phyloP scores from a whole-genome alignment of 2,329 filamentous ascomycete genomes.

The Penicillium sp. region DNA sequence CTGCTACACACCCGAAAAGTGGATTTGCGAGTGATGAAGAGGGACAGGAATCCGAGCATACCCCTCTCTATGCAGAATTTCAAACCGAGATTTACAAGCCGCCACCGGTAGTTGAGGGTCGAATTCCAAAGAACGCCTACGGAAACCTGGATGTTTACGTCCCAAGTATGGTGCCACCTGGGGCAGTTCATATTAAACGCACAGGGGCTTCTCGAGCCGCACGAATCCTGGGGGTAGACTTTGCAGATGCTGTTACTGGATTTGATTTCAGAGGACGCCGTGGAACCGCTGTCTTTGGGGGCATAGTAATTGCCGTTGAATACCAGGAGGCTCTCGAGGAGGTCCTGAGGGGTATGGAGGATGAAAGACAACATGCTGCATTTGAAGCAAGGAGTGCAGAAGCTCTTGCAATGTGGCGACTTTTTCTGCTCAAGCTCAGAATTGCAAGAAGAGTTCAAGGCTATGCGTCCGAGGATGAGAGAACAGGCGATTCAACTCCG shows the following conservation, averaged over 20 bases:
- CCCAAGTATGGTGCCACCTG: slow-evolving; percentile 62
- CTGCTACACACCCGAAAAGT: slow-evolving; percentile 45
- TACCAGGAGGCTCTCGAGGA: slow-evolving; percentile 69
- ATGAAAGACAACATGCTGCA: slow-evolving; percentile 64
- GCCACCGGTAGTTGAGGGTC: slow-evolving; percentile 71
- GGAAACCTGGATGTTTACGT: slow-evolving; percentile 65
- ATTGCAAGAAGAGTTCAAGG: slow-evolving; percentile 72
- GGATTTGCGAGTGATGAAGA: slow-evolving; percentile 36
- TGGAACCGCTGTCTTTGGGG: slow-evolving; percentile 78
- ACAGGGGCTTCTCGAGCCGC: slow-evolving; percentile 68
- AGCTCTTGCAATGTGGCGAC: slow-evolving; percentile 58
- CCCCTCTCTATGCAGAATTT: slow-evolving; percentile 55
- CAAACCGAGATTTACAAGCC: slow-evolving; percentile 72
- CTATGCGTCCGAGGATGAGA: slow-evolving; percentile 44
- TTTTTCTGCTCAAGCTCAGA: slow-evolving; percentile 61
- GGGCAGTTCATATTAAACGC: slow-evolving; percentile 58
- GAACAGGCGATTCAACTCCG: slow-evolving; percentile 38
- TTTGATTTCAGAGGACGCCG: slow-evolving; percentile 79
- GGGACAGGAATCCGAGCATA: slow-evolving; percentile 54
- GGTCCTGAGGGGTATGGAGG: slow-evolving; percentile 66
- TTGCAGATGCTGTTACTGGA: slow-evolving; percentile 83
- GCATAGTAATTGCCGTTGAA: slow-evolving; percentile 73
- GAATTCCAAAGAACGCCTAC: slow-evolving; percentile 63
- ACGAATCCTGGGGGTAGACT: slow-evolving; percentile 74
- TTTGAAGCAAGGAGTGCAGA: slow-evolving; percentile 53